These are phyloP conservation scores for Polychaeton citri DNA, from an alignment of 2,329 filamentous ascomycete species.

Conservation along the genomic window DNA sequence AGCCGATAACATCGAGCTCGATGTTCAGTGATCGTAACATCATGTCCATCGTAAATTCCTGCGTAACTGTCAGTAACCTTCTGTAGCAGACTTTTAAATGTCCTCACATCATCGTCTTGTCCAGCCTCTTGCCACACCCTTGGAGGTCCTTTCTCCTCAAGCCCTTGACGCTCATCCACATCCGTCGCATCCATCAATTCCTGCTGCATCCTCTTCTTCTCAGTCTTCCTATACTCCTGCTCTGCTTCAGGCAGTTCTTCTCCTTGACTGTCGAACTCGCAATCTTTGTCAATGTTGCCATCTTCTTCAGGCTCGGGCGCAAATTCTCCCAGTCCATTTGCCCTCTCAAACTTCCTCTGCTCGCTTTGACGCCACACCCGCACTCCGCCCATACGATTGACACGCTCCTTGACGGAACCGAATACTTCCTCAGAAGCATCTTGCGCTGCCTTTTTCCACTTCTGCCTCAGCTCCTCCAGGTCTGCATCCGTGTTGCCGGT, in stretches of 20 bases:
- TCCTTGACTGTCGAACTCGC: slow-evolving; percentile 20
- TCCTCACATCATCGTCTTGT: slow-evolving; percentile 29
- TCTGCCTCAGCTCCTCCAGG: slow-evolving; percentile 41
- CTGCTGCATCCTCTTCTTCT: slow-evolving; percentile 37
- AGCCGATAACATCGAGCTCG: slow-evolving; percentile 49
- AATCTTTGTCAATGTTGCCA: slow-evolving; percentile 22
- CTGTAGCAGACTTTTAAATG: too few species aligned
- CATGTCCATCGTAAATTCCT: slow-evolving; percentile 57
- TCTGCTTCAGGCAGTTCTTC: slow-evolving; percentile 24
- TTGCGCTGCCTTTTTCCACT: slow-evolving; percentile 49
- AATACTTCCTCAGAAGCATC: slow-evolving; percentile 57
- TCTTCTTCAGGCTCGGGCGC: slow-evolving; percentile 19
- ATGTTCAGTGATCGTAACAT: slow-evolving; percentile 56
- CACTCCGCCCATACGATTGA: slow-evolving; percentile 51
- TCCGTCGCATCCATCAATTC: slow-evolving; percentile 27
- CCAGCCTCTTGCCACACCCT: slow-evolving; percentile 18
- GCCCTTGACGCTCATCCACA: slow-evolving; percentile 25
- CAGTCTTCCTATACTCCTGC: slow-evolving; percentile 32
- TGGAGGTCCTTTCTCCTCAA: slow-evolving; percentile 19
- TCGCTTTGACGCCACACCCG: slow-evolving; percentile 34
- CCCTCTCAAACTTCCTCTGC: slow-evolving; percentile 17
- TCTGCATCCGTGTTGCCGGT: slow-evolving; percentile 36
- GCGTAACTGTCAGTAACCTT: slow-evolving; percentile 4
- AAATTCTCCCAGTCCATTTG: slow-evolving; percentile 14
- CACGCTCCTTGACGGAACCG: slow-evolving; percentile 43